Base-by-base conservation (phyloP, 495 filamentous ascomycete genomes). In the Hyaloscypha hepaticicola region DNA sequence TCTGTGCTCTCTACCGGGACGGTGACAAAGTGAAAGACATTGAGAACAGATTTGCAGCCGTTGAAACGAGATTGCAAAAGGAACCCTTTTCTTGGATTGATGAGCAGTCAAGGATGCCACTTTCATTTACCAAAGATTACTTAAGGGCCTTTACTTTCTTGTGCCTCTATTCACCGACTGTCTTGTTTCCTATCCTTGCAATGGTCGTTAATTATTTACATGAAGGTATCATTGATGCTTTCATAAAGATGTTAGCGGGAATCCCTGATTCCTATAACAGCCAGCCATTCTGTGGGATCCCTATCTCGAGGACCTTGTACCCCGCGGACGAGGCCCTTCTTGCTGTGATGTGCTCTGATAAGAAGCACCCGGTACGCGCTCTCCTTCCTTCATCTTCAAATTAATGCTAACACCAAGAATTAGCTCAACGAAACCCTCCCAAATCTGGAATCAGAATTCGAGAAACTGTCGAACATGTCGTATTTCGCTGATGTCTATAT, bases 341-440 rank as follows among this genome's bases (percentile, higher is more conserved):
- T 19, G 75, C 75, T 0, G 78, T 84, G 49, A 76, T 77, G 63
- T 85, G 82, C 57, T 69, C 73, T 25, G 82, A 84, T 62, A 83
- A 79, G 66, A 60, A 66, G 25, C 72, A 74, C 52, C 77, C 72
- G 50, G 75, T 77, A 64, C 66, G 60, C 58, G 24, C 16, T 11
- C 50, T 27, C 3, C 21, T 45, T 48, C 45, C 52, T 48, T n/a
- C 4, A 19, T 16, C 1, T 45, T 45, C 4, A 16, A 45, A 14
- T 31, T 8, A 12, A 33, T 27, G 8, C 22, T 49, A 48, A 29
- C n/a, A 50, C 33, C 8, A 12, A 22, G 24, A 45, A 28, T 56
- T 57, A 72, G 76, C 70, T 78, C 19, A 73, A 80, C 64, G 72
- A 77, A 16, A 77, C 79, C 7, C n/a, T 76, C 31, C 58, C 68